Base-by-base conservation (phyloP, 1,284 basidiomycete genomes). In the Fomitiporia mediterranea region DNA sequence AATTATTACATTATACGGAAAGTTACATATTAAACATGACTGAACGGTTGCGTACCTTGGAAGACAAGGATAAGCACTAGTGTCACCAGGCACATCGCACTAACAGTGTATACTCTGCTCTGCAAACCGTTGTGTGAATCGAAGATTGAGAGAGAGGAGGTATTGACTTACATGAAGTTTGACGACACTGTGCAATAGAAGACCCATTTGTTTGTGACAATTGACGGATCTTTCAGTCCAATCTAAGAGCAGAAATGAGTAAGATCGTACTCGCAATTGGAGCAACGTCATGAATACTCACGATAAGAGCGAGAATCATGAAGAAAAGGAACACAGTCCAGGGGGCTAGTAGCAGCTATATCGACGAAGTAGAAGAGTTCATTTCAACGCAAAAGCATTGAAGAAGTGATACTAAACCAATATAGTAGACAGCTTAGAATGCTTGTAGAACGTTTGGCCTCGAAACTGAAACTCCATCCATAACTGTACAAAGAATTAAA, bases 171-270 rank as follows among this genome's bases (percentile, higher is more conserved):
- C 57, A 59, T 28, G 19, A 23, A 49, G 32, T 30, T 51, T 4
- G 53, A 55, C 15, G 40, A 47, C 9, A 59, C 15, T 19, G 57
- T 59, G 49, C 57, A 59, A 27, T 59, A 55, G 39, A 59, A 59
- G 9, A 52, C 42, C 48, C 53, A 59, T 48, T 51, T n/a, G 7
- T 42, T 59, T 13, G 57, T 51, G 17, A 59, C 57, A 4, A 30
- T 28, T 28, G 39, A 46, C 8, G 53, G 53, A 15, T 55, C 43
- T 19, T 21, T 53, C 13, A 30, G 15, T 2, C 57, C 50, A 8
- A 34, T 42, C 55, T 57, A 27, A 9, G 19, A 4, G 40, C 5
- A 21, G 23, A n/a, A n/a, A n/a, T 39, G 15, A 39, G 37, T 3
- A 13, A 35, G 17, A 30, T 27, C 47, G 34, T 28, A 35, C 23